These are phyloP conservation scores for Venustampulla echinocandica DNA, from an alignment of 495 filamentous ascomycete species.

Conservation along the genomic window DNA sequence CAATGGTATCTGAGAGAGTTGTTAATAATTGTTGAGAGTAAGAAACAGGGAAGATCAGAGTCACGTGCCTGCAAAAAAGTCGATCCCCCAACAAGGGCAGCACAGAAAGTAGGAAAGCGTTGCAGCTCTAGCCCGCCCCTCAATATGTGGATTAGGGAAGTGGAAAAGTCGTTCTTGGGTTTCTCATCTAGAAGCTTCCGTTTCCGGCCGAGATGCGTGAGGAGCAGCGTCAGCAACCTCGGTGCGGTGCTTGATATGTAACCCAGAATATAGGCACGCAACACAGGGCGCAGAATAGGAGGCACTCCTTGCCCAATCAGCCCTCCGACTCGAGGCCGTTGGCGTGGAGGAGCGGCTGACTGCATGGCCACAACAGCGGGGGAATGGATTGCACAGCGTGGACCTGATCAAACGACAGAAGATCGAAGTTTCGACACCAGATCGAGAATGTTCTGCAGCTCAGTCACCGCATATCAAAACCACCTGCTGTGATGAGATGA, in stretches of 20 bases:
- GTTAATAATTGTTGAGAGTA: background rate
- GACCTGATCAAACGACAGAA: no score
- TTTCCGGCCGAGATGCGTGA: constrained; percentile 40
- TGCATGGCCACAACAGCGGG: no score
- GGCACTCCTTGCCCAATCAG: constrained; percentile 18
- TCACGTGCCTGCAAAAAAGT: constrained; percentile 56
- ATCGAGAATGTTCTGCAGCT: no score
- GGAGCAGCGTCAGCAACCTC: constrained; percentile 48
- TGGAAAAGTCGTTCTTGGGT: constrained; percentile 30
- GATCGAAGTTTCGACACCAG: no score
- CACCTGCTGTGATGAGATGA: no score
- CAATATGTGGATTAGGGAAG: constrained; percentile 34
- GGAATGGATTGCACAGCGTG: no score
- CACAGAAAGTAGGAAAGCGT: constrained; percentile 79
- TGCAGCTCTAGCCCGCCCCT: constrained; percentile 40
- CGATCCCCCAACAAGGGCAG: constrained; percentile 62
- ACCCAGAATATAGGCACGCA: constrained; percentile 67
- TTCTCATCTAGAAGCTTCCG: constrained; percentile 34
- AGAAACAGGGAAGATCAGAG: background rate
- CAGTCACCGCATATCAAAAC: no score
- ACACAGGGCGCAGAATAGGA: constrained; percentile 46
- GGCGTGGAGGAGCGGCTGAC: no score
- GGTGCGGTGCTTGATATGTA: constrained; percentile 65
- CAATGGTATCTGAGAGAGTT: constrained; percentile 26
- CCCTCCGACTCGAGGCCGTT: no score